Evolutionary conservation across 2,329 filamentous ascomycete species (phyloP).

Genomic region (Nemania sp.): DNA sequence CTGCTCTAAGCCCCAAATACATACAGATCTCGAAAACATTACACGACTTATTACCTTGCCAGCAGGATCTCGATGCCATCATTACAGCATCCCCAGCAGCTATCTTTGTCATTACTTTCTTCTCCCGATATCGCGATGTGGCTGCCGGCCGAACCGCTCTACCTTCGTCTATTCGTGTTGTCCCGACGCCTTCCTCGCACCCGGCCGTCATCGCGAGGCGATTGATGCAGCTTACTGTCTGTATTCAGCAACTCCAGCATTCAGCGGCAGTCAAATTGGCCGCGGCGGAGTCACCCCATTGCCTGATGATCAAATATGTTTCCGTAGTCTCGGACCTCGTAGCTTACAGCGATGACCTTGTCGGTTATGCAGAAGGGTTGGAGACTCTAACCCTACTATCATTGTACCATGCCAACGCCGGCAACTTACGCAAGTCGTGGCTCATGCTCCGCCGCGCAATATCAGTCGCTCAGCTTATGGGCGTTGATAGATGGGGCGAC

Average conservation of each 20-base stretch:
- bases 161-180: constrained; percentile 29
- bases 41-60: constrained; percentile 42
- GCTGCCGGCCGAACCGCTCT: constrained; percentile 36
- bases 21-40: constrained; percentile 42
- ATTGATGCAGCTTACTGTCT: constrained; percentile 51
- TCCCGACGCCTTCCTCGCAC: constrained; percentile 47
- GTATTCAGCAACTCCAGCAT: constrained; percentile 49
- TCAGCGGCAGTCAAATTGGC: constrained; percentile 39
- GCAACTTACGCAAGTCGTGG: constrained; percentile 60
- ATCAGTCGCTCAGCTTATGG: constrained; percentile 56
- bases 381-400: constrained; percentile 55
- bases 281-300: constrained; percentile 30
- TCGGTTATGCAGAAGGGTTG: constrained; percentile 56
- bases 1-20: constrained; percentile 35
- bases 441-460: constrained; percentile 55
- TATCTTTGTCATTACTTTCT: constrained; percentile 39
- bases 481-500: constrained; percentile 47
- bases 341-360: constrained; percentile 55
- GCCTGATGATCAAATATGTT: constrained; percentile 42
- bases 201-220: constrained; percentile 53
- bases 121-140: constrained; percentile 33
- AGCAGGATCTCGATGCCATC: constrained; percentile 43
- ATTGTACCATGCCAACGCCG: constrained; percentile 56
- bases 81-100: constrained; percentile 34
- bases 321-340: constrained; percentile 46